These are phyloP conservation scores for Yamagishiella unicocca DNA, from an alignment of 139 green algal species.

Conservation along the genomic window DNA sequence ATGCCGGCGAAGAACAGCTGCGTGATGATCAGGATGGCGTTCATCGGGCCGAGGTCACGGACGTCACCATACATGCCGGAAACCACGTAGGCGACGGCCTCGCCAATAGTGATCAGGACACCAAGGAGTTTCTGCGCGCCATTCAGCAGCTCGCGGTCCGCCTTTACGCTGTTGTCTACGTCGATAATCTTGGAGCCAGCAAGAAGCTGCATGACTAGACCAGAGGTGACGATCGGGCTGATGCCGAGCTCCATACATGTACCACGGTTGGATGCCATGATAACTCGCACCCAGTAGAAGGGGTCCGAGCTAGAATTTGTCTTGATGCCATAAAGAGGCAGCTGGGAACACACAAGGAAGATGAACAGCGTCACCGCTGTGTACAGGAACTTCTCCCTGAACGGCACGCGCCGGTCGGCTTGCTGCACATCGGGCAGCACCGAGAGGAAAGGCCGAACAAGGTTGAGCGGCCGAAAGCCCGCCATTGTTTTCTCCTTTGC, in stretches of 20 bases:
- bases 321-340: constrained; percentile 98
- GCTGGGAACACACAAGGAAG: constrained; percentile 98
- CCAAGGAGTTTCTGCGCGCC: constrained; percentile 97
- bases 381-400: constrained; percentile 93
- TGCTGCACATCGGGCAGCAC: constrained; percentile 90
- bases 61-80: constrained; percentile 99
- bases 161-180: constrained; percentile 97
- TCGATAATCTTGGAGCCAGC: constrained; percentile 98
- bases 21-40: constrained; percentile 96
- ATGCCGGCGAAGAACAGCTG: constrained; percentile 98
- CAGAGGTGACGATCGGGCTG: constrained; percentile 96
- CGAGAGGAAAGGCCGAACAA: constrained; percentile 91
- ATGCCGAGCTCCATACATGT: constrained; percentile 99
- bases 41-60: constrained; percentile 90
- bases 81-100: constrained; percentile 99
- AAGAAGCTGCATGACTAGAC: constrained; percentile 98
- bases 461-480: constrained; percentile 76
- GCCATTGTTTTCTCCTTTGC: not conserved
- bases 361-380: constrained; percentile 96
- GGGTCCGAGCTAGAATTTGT: constrained; percentile 89
- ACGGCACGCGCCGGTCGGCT: constrained; percentile 78
- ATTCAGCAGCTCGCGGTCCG: constrained; percentile 95
- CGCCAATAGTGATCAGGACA: constrained; percentile 98
- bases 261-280: constrained; percentile 97
- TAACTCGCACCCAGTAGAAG: constrained; percentile 98